Conservation (phyloP, 2,329 filamentous ascomycete species). For the Aciculosporium take region DNA sequence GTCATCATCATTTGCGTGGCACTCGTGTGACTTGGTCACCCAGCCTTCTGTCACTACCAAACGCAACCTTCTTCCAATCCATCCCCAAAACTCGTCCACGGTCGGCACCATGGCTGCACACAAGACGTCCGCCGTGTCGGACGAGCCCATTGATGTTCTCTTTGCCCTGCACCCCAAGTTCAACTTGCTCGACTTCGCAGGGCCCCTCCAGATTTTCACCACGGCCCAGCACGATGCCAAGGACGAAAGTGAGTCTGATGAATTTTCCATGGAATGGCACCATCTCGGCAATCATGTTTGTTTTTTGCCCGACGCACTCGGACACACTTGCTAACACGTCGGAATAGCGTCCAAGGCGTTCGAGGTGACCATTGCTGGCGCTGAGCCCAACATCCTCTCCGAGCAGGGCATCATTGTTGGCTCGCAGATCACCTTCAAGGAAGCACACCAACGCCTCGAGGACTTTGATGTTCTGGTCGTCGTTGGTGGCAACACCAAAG, state of each 20-base stretch:
- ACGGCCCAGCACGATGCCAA: conserved; percentile 38
- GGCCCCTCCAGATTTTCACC: conserved; percentile 37
- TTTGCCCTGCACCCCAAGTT: conserved; percentile 47
- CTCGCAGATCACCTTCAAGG: conserved; percentile 64
- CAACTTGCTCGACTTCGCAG: conserved; percentile 43
- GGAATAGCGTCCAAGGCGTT: conserved; percentile 40
- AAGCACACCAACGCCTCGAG: conserved; percentile 57
- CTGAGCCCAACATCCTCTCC: conserved; percentile 40
- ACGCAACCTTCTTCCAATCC: conserved; percentile 4
- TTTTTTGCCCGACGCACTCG: background rate
- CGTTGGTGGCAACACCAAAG: conserved; percentile 53
- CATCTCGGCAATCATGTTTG: too few relatives aligned
- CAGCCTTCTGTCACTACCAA: background rate
- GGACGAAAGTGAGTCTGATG: conserved; percentile 28
- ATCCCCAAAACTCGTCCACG: conserved; percentile 7
- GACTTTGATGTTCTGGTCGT: conserved; percentile 72
- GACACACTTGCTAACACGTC: background rate
- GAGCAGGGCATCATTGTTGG: conserved; percentile 54
- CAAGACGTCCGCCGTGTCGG: conserved; percentile 44
- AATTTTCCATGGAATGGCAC: background rate
- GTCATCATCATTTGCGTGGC: too few relatives aligned
- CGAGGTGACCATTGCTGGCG: conserved; percentile 39
- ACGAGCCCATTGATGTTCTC: conserved; percentile 43
- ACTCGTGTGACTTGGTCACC: background rate
- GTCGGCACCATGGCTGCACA: conserved; percentile 37